Evolutionary conservation across 2,329 filamentous ascomycete genomes (phyloP), one percentile per base, ranked within the genome.

Genomic region (Cercospora sp.): DNA sequence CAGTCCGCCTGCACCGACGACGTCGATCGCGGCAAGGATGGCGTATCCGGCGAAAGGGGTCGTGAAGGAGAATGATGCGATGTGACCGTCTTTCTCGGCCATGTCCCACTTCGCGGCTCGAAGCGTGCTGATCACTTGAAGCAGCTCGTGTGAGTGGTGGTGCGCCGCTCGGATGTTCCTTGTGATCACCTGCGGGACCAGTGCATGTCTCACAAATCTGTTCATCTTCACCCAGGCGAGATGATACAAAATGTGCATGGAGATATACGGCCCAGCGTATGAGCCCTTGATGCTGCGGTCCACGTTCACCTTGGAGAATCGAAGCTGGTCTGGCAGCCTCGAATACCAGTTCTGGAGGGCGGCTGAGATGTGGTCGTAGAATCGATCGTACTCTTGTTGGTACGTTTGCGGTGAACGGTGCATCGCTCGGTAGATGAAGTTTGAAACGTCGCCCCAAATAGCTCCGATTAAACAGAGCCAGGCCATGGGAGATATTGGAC

Each of bases 231-330:
- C 85, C 73, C 88, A 79, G 0, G 88, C 84, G 58, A 87, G 84
- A 75, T 90, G 85, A 75, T 90, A 90, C n/a, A 91, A 80, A 30
- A 90, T 80, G 76, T 92, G 89, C 77, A 91, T 85, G 1, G 85
- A 86, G 64, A 91, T 79, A 74, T 89, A 89, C 0, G 84, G 83
- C 5, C 88, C 88, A 1, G 85, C 81, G 71, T 85, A 86, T 28
- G 85, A 84, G 31, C 81, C 79, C 13, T 83, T 79, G 6, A 87
- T 83, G 51, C 85, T 86, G 31, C 82, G 80, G 55, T 87, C 84
- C 13, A 91, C 79, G 66, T 90, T 91, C 64, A 83, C 79, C 3
- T 82, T 76, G 3, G 82, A 86, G 73, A 88, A 88, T 9, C 78
- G 76, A 28, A 91, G 79, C 42, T 84, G 79, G 8, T 81, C 75